Percentiles rank a stretch among this genome's conserved stretches.
Evolutionary conservation across 2,329 filamentous ascomycete species (phyloP).

Genomic region (Nemania abortiva): DNA sequence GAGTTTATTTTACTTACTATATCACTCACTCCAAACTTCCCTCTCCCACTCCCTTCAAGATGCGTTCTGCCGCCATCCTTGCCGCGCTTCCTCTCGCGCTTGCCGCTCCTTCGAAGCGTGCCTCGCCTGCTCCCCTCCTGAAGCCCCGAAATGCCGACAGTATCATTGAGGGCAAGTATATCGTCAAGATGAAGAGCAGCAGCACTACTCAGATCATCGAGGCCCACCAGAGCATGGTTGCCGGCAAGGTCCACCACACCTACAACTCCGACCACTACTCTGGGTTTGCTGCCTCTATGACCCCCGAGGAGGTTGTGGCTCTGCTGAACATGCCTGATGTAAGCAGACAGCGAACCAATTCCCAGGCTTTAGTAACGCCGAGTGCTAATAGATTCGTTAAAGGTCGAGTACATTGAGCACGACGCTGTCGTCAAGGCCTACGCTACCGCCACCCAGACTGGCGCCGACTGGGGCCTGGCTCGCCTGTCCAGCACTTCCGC

Average conservation of each 20-base stretch:
- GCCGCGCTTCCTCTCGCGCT: conserved; percentile 50
- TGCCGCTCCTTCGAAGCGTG: conserved; percentile 50
- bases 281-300: conserved; percentile 60
- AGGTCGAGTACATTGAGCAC: conserved; percentile 54
- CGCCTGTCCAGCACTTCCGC: conserved; percentile 57
- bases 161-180: conserved; percentile 57
- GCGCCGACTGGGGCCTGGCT: conserved; percentile 59
- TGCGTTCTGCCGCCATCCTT: conserved; percentile 47
- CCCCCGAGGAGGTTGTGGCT: conserved; percentile 56
- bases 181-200: conserved; percentile 58
- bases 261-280: conserved; percentile 52
- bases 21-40: conserved; percentile 16
- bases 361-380: neutral
- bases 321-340: conserved; percentile 57
- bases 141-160: conserved; percentile 44
- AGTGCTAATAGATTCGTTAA: conserved; percentile 12
- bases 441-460: conserved; percentile 44
- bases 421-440: conserved; percentile 48
- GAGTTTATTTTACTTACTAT: conserved; percentile 28
- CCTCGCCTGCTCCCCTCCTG: conserved; percentile 47
- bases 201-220: conserved; percentile 49
- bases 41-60: conserved; percentile 38
- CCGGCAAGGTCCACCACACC: conserved; percentile 51
- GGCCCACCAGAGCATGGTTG: conserved; percentile 46
- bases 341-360: conserved; percentile 39